Conservation (phyloP, 352 stramenopile genomes). For the Nothophytophthora sp. region DNA sequence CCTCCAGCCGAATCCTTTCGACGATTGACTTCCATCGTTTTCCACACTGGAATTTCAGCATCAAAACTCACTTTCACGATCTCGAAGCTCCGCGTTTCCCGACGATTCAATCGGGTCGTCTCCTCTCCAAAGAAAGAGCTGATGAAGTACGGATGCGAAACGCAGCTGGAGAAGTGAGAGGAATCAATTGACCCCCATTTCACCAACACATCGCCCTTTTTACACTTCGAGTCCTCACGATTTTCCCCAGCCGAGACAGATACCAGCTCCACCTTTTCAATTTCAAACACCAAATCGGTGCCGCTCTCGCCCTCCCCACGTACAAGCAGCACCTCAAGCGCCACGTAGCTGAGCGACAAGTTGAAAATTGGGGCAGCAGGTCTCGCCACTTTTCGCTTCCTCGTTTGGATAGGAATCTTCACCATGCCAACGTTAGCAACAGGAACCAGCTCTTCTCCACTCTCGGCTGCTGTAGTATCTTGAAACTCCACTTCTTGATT, state of each 20-base stretch:
- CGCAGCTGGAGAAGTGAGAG: constrained; percentile 44
- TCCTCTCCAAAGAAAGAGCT: constrained; percentile 70
- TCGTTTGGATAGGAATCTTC: constrained; percentile 45
- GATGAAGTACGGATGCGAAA: constrained; percentile 79
- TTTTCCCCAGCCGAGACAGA: constrained; percentile 27
- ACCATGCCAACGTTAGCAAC: constrained; percentile 86
- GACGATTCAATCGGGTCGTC: constrained; percentile 41
- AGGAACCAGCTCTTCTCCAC: constrained; percentile 61
- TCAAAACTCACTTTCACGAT: constrained; percentile 72
- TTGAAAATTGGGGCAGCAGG: constrained; percentile 60
- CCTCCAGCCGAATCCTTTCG: constrained; percentile 8
- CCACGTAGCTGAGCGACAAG: constrained; percentile 52
- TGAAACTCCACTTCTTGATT: constrained; percentile 6
- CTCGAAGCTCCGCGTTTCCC: constrained; percentile 62
- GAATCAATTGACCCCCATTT: constrained; percentile 50
- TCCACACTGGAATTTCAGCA: constrained; percentile 66
- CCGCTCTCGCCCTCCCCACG: constrained; percentile 25
- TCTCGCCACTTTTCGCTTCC: constrained; percentile 49
- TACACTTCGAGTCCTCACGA: constrained; percentile 26
- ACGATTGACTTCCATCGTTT: constrained; percentile 35
- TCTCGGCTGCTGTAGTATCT: constrained; percentile 16
- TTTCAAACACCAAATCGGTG: constrained; percentile 69
- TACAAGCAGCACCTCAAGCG: constrained; percentile 45
- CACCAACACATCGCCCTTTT: constrained; percentile 34
- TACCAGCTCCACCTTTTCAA: constrained; percentile 61